phyloP scores from a whole-genome alignment of 2,329 filamentous ascomycete genomes.

The Apiospora hydei region DNA sequence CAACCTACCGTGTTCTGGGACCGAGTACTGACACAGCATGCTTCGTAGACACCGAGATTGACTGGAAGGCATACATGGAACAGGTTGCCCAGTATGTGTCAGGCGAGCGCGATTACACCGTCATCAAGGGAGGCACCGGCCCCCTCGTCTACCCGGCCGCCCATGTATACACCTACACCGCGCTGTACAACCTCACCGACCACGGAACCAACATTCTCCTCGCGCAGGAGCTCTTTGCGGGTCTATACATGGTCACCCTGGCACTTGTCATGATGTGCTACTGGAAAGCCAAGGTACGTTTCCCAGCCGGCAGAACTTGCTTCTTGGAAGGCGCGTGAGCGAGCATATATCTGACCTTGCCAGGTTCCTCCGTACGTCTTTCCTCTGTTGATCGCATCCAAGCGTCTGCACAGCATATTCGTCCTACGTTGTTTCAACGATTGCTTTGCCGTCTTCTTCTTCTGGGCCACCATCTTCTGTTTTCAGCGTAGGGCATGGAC shows the following conservation, averaged over 20 bases:
- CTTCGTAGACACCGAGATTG: conserved; percentile 84
- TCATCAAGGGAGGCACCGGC: conserved; percentile 87
- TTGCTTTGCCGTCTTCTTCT: conserved; percentile 82
- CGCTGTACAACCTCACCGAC: conserved; percentile 79
- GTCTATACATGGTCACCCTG: conserved; percentile 79
- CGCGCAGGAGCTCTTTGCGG: conserved; percentile 85
- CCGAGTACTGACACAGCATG: conserved; percentile 23
- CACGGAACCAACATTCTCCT: conserved; percentile 76
- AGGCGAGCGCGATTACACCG: conserved; percentile 88
- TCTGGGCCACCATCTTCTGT: conserved; percentile 82
- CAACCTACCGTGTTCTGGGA: background rate
- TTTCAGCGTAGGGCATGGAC: conserved; percentile 81
- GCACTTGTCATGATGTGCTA: conserved; percentile 85
- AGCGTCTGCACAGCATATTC: conserved; percentile 92
- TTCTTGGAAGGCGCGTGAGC: background rate
- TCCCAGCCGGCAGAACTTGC: conserved; percentile 25
- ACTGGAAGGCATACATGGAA: conserved; percentile 97
- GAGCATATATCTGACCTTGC: background rate
- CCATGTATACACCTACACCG: conserved; percentile 90
- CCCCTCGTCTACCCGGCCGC: conserved; percentile 94
- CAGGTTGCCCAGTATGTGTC: conserved; percentile 81
- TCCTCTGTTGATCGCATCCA: conserved; percentile 85
- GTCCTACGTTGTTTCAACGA: conserved; percentile 95
- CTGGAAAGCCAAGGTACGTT: conserved; percentile 68
- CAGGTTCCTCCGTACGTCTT: conserved; percentile 87